phyloP scores from a whole-genome alignment of 2,329 filamentous ascomycete genomes.

The Coniochaeta sp. region DNA sequence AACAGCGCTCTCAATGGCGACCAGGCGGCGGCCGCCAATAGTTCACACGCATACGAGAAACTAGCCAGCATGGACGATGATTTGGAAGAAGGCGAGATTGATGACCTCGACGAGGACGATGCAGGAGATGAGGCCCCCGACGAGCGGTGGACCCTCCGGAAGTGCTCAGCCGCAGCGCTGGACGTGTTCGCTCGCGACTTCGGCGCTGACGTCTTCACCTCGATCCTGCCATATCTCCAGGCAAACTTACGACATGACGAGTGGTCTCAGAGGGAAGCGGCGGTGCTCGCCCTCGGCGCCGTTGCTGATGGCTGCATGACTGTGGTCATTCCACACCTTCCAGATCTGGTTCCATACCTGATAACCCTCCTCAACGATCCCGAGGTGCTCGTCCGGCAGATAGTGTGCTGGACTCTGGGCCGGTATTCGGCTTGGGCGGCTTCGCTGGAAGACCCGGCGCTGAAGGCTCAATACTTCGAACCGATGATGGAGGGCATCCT shows the following conservation, averaged over 20 bases:
- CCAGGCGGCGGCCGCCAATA: slow-evolving; percentile 39
- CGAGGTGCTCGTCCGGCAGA: slow-evolving; percentile 88
- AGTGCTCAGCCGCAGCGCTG: slow-evolving; percentile 91
- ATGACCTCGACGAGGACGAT: slow-evolving; percentile 65
- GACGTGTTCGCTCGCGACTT: slow-evolving; percentile 93
- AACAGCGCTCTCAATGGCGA: slow-evolving; percentile 32
- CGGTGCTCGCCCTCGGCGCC: slow-evolving; percentile 87
- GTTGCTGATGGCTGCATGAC: slow-evolving; percentile 93
- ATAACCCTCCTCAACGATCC: slow-evolving; percentile 76
- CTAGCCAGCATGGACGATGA: slow-evolving; percentile 60
- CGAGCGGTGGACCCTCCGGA: slow-evolving; percentile 89
- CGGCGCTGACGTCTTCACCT: slow-evolving; percentile 77
- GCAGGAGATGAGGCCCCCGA: slow-evolving; percentile 78
- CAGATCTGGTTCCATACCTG: slow-evolving; percentile 83
- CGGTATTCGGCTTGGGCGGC: slow-evolving; percentile 92
- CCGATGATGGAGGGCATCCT: slow-evolving; percentile 97
- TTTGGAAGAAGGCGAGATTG: slow-evolving; percentile 82
- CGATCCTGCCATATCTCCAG: slow-evolving; percentile 87
- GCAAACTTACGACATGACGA: slow-evolving; percentile 81
- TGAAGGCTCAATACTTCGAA: slow-evolving; percentile 76
- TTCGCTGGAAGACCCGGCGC: slow-evolving; percentile 56
- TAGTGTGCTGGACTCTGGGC: slow-evolving; percentile 95
- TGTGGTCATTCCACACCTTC: slow-evolving; percentile 82
- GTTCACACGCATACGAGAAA: slow-evolving; percentile 49
- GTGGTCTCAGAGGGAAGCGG: slow-evolving; percentile 90